Evolutionary conservation across 169 alveolate species (phyloP), one percentile per base, ranked within the genome.

Genomic region (Condylostoma magnum): DNA sequence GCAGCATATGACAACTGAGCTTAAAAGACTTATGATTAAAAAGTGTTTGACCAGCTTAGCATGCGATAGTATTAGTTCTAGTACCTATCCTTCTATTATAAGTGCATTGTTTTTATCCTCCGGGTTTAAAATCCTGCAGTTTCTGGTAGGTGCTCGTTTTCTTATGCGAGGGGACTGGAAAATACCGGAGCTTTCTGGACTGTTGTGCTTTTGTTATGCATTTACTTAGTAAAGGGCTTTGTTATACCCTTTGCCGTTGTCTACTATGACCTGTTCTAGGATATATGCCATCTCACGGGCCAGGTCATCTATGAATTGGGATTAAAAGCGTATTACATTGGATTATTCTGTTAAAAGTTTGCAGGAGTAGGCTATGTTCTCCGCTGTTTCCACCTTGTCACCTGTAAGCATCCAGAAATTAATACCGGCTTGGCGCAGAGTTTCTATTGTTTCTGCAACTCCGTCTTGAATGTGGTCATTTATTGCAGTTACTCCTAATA

Each of bases 401-500:
- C 97, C 97, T 4, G 97, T 93, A 15, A 93, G 68, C 65, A 93
- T 90, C 97, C 97, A 93, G 20, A 93, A 74, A 73, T 93, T 93
- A 4, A 90, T 87, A 15, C 95, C 96, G 18, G 95, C 93, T 20
- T 73, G 77, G 65, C 85, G 86, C 55, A 90, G 67, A 6, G 91
- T 88, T 41, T 75, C 80, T 4, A 93, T 90, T 10, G 95, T 87
- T 56, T 87, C 90, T 38, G 92, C 89, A 5, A 91, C 97, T 31
- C 92, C 91, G 22, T 89, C 90, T 79, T 92, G 94, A 41, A 95
- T 69, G 79, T 92, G 79, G 77, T 93, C 98, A 81, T 95, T 97
- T 22, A 96, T 90, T 6, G 96, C 98, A 3, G 99, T 95, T 22
- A 95, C 92, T 27, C 98, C 99, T 67, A 94, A 73, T 36, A 94